Evolutionary conservation across 2,329 filamentous ascomycete species (phyloP).

Genomic region (Claviceps sorghi): DNA sequence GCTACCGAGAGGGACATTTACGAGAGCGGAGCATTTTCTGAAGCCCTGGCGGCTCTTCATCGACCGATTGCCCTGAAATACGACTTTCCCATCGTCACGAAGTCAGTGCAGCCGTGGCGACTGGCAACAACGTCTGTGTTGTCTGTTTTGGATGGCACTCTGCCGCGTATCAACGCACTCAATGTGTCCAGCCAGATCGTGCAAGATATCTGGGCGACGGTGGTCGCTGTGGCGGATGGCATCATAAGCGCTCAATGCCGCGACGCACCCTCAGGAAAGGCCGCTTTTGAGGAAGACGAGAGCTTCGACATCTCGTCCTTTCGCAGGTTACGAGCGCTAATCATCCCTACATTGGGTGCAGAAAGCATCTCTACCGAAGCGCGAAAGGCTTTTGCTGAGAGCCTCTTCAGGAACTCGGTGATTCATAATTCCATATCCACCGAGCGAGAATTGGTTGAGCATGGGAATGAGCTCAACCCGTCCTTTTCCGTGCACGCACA

Average conservation of each 20-base stretch:
- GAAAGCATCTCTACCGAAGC: conserved; percentile 49
- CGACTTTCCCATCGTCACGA: conserved; percentile 56
- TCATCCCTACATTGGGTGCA: conserved; percentile 60
- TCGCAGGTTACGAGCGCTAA: conserved; percentile 49
- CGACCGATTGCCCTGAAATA: conserved; percentile 70
- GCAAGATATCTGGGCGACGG: conserved; percentile 53
- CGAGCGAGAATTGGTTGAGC: conserved; percentile 41
- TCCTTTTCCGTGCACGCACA: conserved; percentile 45
- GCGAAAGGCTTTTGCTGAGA: conserved; percentile 55
- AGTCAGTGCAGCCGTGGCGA: conserved; percentile 60
- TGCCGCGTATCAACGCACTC: conserved; percentile 43
- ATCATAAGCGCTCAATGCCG: conserved; percentile 52
- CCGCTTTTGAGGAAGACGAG: conserved; percentile 53
- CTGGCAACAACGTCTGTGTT: conserved; percentile 60
- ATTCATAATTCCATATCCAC: conserved; percentile 49
- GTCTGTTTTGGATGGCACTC: conserved; percentile 49
- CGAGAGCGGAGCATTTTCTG: conserved; percentile 47
- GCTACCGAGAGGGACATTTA: conserved; percentile 54
- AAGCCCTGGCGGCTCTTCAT: conserved; percentile 51
- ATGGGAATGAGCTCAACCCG: conserved; percentile 36
- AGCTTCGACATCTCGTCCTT: conserved; percentile 70
- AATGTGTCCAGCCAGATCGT: conserved; percentile 30
- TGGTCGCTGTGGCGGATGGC: conserved; percentile 52
- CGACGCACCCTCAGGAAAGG: conserved; percentile 26
- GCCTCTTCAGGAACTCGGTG: conserved; percentile 69